Base-by-base conservation (phyloP, 306 rosid species). In the Acacia crassicarpa region DNA sequence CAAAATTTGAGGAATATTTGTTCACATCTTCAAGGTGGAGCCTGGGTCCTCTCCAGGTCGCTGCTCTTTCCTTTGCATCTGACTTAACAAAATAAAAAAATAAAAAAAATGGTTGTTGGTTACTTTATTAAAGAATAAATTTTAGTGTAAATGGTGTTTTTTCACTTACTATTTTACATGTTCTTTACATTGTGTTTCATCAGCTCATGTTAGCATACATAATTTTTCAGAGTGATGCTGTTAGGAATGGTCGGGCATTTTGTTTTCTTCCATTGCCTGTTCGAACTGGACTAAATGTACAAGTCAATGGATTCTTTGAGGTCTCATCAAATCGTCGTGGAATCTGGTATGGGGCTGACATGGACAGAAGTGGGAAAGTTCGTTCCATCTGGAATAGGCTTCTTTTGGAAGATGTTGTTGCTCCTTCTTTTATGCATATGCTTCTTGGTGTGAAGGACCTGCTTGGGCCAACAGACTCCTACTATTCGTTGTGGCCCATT, bases 241-340 rank as follows among this genome's bases (percentile, higher is more conserved):
- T 90, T 58, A 91, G 89, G 88, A 74, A 87, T 84, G 99, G 99
- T 72, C 95, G 65, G 82, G 99, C 99, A 17, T 95, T 95, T 86
- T 95, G 99, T 85, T 95, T 93, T 83, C 99, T 95, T 83, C 99
- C 99, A 25, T 86, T 95, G 77, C 99, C 99, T 14, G 97, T 95
- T 78, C 90, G 92, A 86, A 93, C 99, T 78, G 99, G 99, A 67
- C 88, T 95, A 63, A 85, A 84, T 67, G 95, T 95, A 65, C 99
- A 95, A 89, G 92, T 95, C 79, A 95, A 95, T 90, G 99, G 98
- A 51, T 95, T 90, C 87, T 95, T 95, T 85, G 99, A 95, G 91
- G 95, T 95, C 65, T 88, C 97, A 58, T 93, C 99, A 30, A 93
- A 95, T 79, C 99, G 99, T 53, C 99, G 99, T 87, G 99, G 99